Base-by-base conservation (phyloP, 805 yeast genomes). In the Martiniozyma abietophila region DNA sequence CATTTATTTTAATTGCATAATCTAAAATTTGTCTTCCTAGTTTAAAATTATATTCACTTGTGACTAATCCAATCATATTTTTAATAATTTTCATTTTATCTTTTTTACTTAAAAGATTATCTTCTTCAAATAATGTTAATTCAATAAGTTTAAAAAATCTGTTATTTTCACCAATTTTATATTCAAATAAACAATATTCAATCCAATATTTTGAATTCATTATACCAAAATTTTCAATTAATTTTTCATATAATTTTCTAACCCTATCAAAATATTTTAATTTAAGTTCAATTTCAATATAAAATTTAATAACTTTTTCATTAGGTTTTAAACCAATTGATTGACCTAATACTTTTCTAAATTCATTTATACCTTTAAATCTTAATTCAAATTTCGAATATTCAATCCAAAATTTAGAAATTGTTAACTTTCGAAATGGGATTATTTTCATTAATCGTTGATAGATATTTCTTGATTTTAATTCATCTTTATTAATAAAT, bases 221-320 rank as follows among this genome's bases (percentile, higher is more conserved):
- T n/a, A n/a, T n/a, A 0, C 76, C 65, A 41, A 59, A 66, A 1
- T 49, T 43, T 43, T 74, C 78, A n/a, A 81, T 42, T 58, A 69
- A 72, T 48, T 73, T 76, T 42, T 77, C 81, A 51, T 74, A 85
- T 3, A 89, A 49, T 51, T 61, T 75, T 21, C 97, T 60, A 7
- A 80, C 86, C 21, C 96, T 58, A 40, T 80, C 94, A 64, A 81
- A 81, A 47, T 86, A 92, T 26, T 80, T 81, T 28, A 88, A 53
- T 35, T 64, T 60, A 23, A 60, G 61, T 50, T 89, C 96, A 23
- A 85, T 43, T 2, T 58, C 62, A 29, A 88, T 76, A 55, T 89
- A 89, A 39, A 63, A 64, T 41, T 59, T 61, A 50, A 79, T 76
- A 0, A 82, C 54, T 32, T 71, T 73, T 2, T 58, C 61, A 47